phyloP scores from a whole-genome alignment of 164 flowering plant species.

The Houttuynia cordata region DNA sequence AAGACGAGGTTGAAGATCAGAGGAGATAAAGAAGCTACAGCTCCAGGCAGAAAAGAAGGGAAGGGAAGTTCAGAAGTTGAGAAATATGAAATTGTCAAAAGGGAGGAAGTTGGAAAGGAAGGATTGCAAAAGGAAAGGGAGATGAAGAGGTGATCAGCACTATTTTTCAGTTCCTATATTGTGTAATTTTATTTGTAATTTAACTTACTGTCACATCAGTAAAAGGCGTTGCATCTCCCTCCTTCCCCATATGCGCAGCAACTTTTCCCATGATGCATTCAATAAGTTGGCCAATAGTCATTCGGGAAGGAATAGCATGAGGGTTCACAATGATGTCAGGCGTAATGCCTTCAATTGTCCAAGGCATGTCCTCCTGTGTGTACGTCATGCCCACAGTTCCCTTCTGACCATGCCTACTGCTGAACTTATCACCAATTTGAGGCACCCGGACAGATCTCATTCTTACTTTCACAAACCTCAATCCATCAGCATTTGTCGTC shows the following conservation, averaged over 20 bases:
- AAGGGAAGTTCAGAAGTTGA: background rate
- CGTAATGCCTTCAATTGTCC: conserved; percentile 88
- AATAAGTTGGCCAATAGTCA: conserved; percentile 96
- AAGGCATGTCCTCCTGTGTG: conserved; percentile 97
- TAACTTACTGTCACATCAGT: conserved; percentile 89
- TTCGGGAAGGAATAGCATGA: conserved; percentile 96
- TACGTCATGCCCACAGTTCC: conserved; percentile 98
- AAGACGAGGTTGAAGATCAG: background rate
- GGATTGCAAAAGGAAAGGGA: background rate
- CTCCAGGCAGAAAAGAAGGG: too few species aligned
- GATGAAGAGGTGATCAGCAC: background rate
- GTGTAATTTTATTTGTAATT: background rate
- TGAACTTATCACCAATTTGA: conserved; percentile 95
- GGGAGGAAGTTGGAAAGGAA: background rate
- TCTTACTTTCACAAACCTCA: conserved; percentile 91
- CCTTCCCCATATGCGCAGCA: conserved; percentile 95
- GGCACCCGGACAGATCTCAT: conserved; percentile 94
- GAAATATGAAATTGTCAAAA: background rate
- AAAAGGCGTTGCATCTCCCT: conserved; percentile 95
- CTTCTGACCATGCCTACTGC: conserved; percentile 95
- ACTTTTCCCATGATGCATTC: conserved; percentile 99
- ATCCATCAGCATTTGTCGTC: conserved; percentile 96
- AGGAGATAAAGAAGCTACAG: background rate
- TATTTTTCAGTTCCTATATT: too few species aligned
- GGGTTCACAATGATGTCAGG: conserved; percentile 92